Evolutionary conservation across 768 basidiomycete genomes (phyloP).

Genomic region (Thelephora ganbajun): DNA sequence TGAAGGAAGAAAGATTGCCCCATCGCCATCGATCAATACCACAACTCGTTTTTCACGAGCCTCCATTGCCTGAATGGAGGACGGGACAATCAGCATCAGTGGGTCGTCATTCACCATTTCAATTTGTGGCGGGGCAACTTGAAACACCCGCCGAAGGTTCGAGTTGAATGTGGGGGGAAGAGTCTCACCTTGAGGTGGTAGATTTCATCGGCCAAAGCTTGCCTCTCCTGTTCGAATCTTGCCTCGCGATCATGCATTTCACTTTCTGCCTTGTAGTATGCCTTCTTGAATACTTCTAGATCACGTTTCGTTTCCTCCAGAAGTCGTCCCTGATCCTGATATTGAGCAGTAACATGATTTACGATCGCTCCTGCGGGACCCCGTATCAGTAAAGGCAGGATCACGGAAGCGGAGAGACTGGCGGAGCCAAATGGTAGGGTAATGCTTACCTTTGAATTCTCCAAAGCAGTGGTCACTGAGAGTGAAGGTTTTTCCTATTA

Average conservation of each 20-base stretch:
- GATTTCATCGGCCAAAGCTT: neutral
- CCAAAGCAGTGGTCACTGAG: neutral
- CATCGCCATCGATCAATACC: conserved; percentile 51
- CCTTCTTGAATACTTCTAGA: neutral
- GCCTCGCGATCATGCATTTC: neutral
- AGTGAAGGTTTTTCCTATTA: neutral
- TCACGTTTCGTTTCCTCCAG: neutral
- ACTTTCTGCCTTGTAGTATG: neutral
- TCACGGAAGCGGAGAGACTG: no score
- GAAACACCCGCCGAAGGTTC: no score
- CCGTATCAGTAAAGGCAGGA: no score
- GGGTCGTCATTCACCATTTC: no score
- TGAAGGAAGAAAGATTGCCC: conserved; percentile 40
- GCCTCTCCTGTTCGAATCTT: neutral
- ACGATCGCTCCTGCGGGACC: neutral
- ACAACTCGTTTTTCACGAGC: conserved; percentile 23
- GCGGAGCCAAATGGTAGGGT: no score
- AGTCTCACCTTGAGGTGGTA: neutral
- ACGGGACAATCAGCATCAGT: neutral
- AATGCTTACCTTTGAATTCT: neutral
- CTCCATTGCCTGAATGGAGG: conserved; percentile 4
- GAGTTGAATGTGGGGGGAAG: neutral
- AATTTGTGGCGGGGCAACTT: no score
- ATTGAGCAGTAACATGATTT: neutral
- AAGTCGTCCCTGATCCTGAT: neutral